These are phyloP conservation scores for Parasarocladium wereldwijsianum DNA, from an alignment of 2,329 filamentous ascomycete genomes.

Conservation along the genomic window DNA sequence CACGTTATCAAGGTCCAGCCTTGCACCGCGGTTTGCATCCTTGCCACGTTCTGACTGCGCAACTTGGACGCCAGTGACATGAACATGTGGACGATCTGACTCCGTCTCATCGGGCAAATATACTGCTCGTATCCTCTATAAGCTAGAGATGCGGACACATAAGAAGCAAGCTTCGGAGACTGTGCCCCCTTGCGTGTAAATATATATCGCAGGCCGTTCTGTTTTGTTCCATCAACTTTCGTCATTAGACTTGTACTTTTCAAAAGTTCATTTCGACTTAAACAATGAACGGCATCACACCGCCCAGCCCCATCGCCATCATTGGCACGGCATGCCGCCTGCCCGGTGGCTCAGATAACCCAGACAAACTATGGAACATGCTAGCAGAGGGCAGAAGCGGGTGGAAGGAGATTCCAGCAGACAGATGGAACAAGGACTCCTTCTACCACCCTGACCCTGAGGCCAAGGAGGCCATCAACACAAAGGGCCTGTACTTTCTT, in stretches of 20 bases:
- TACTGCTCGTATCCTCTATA: not conserved
- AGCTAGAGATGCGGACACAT: not conserved
- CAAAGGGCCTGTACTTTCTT: slow-evolving; percentile 6
- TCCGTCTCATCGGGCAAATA: not conserved
- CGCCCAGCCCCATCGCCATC: slow-evolving; percentile 14
- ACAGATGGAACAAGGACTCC: slow-evolving; percentile 11
- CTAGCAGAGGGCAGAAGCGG: slow-evolving; percentile 10
- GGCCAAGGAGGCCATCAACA: slow-evolving; percentile 10
- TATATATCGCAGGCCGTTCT: not conserved
- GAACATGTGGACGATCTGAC: not conserved
- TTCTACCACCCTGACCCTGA: slow-evolving; percentile 10
- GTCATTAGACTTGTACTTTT: not conserved
- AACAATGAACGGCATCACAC: not conserved
- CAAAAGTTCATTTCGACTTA: not conserved
- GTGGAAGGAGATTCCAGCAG: slow-evolving; percentile 10
- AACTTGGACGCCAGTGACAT: slow-evolving; percentile 2
- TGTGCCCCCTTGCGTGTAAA: not conserved
- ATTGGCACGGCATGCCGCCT: slow-evolving; percentile 26
- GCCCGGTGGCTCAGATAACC: slow-evolving; percentile 14
- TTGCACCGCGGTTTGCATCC: slow-evolving; percentile 1
- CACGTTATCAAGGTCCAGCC: not conserved
- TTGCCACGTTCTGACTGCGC: slow-evolving; percentile 7
- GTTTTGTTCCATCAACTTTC: not conserved
- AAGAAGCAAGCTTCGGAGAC: not conserved
- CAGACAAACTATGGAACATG: slow-evolving; percentile 8